Percentiles rank a stretch among this genome's conserved stretches.
Evolutionary conservation across 805 yeast genomes (phyloP).

Genomic region (Wickerhamomyces silvicola): DNA sequence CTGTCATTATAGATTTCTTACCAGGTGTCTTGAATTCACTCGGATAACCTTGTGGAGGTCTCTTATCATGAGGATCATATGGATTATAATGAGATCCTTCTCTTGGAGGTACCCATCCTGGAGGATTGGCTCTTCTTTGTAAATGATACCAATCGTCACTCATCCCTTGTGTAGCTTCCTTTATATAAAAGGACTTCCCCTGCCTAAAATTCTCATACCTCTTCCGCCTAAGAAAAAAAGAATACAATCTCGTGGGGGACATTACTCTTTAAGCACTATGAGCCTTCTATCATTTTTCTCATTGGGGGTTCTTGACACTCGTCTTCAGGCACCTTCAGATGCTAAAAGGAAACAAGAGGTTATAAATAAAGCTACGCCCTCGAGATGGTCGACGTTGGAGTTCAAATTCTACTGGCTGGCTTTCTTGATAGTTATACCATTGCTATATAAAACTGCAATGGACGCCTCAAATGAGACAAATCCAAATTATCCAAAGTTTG

Average conservation of each 20-base stretch:
- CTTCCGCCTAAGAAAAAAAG: too few species aligned
- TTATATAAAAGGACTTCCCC: neutral
- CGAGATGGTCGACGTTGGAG: slow-evolving; percentile 75
- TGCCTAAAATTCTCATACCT: slow-evolving; percentile 3
- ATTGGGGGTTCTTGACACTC: slow-evolving; percentile 35
- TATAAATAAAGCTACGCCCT: slow-evolving; percentile 13
- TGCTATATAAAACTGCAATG: slow-evolving; percentile 77
- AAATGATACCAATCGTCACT: slow-evolving; percentile 20
- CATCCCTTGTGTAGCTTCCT: neutral
- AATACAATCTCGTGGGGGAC: too few species aligned
- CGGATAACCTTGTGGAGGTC: slow-evolving; percentile 85
- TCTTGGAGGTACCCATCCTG: slow-evolving; percentile 69
- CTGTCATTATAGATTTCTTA: slow-evolving; percentile 44
- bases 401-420: slow-evolving; percentile 60
- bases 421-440: slow-evolving; percentile 68
- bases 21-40: slow-evolving; percentile 72
- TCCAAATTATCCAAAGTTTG: slow-evolving; percentile 62
- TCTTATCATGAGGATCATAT: slow-evolving; percentile 65
- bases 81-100: slow-evolving; percentile 51
- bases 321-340: slow-evolving; percentile 30
- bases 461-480: slow-evolving; percentile 71
- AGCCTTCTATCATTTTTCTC: slow-evolving; percentile 22
- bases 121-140: slow-evolving; percentile 66
- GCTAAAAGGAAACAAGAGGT: slow-evolving; percentile 21
- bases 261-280: too few species aligned